phyloP scores from a whole-genome alignment of 1,139 yeast species.

The Pneumocystis sp. region DNA sequence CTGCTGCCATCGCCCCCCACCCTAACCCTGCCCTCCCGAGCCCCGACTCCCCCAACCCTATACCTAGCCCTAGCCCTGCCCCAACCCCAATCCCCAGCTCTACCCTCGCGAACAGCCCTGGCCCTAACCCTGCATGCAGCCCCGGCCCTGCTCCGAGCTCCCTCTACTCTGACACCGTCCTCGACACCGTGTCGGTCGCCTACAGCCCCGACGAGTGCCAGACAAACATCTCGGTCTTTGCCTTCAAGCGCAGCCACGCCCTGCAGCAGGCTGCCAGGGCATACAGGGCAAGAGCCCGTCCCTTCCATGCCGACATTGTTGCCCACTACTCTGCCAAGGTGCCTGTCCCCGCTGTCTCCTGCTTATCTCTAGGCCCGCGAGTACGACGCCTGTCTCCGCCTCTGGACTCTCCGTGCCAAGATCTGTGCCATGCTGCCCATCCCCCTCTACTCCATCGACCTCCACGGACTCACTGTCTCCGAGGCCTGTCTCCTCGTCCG shows the following conservation, averaged over 20 bases:
- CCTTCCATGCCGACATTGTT: neutral
- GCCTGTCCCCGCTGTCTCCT: neutral
- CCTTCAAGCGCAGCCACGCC: neutral
- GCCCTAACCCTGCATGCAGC: no score
- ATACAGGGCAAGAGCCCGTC: neutral
- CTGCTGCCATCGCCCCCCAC: neutral
- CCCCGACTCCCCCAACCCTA: no score
- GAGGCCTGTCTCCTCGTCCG: slow-evolving; percentile 13
- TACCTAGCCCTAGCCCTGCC: no score
- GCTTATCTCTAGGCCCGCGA: neutral
- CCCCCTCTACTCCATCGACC: slow-evolving; percentile 10
- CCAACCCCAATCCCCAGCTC: neutral
- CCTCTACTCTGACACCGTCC: no score
- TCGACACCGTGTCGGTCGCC: no score
- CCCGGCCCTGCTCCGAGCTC: no score
- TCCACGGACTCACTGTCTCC: slow-evolving; percentile 15
- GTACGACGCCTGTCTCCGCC: neutral
- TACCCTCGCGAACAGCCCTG: neutral
- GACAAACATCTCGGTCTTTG: neutral
- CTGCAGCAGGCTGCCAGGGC: neutral
- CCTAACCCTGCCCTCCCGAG: no score
- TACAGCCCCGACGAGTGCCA: neutral
- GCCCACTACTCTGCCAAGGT: neutral
- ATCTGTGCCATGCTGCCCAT: slow-evolving; percentile 4
- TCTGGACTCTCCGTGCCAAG: neutral